Evolutionary conservation across 225 moss, liverwort and hornwort genomes (phyloP).

Genomic region (Climacium dendroides): DNA sequence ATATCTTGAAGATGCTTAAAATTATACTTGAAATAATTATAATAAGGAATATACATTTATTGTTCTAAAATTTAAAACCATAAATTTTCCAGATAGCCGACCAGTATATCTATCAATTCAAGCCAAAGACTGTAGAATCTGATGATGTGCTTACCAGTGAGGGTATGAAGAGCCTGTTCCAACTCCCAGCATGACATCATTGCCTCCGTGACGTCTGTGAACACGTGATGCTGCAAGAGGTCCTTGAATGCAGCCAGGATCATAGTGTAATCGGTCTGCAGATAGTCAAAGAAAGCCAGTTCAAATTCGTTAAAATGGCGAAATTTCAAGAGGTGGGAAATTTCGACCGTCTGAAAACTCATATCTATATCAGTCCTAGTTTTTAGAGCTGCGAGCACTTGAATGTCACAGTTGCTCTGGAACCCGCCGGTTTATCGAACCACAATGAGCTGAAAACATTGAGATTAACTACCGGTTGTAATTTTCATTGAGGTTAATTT

Average conservation of each 20-base stretch:
- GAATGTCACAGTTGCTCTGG: not conserved
- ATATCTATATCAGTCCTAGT: no score
- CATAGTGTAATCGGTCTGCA: constrained; percentile 40
- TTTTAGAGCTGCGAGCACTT: not conserved
- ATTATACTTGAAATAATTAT: not conserved
- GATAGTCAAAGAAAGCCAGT: not conserved
- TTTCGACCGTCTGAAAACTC: not conserved
- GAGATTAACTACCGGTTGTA: not conserved
- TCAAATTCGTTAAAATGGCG: not conserved
- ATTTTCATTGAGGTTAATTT: not conserved
- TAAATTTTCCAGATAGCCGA: not conserved
- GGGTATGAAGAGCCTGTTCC: constrained; percentile 35
- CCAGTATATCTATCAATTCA: not conserved
- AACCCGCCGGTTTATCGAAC: not conserved
- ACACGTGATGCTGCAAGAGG: constrained; percentile 38
- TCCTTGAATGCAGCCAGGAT: constrained; percentile 36
- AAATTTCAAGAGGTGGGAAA: not conserved
- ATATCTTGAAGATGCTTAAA: not conserved
- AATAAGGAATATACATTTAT: not conserved
- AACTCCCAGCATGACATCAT: constrained; percentile 56
- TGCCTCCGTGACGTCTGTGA: constrained; percentile 49
- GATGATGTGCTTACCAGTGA: constrained; percentile 32
- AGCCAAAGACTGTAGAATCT: not conserved
- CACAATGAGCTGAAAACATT: not conserved
- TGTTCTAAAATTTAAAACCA: not conserved